These are phyloP conservation scores for Suillus variegatus DNA, from an alignment of 768 basidiomycete species.

Conservation along the genomic window DNA sequence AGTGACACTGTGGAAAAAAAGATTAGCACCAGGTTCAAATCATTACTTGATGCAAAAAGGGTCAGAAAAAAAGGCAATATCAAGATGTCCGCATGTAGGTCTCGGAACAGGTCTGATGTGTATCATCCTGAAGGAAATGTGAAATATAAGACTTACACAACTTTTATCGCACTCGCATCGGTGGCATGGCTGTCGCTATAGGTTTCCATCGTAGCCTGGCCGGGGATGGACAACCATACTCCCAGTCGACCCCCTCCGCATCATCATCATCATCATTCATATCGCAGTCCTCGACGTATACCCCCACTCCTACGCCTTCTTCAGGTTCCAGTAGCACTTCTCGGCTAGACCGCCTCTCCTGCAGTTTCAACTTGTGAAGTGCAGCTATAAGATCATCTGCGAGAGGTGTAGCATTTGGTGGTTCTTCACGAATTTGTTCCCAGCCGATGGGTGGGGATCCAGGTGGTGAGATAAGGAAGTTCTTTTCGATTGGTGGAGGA, in stretches of 20 bases:
- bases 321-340: conserved; percentile 69
- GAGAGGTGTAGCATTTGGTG: conserved; percentile 80
- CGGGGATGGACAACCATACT: conserved; percentile 52
- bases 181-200: conserved; percentile 58
- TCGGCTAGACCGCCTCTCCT: conserved; percentile 38
- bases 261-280: conserved; percentile 30
- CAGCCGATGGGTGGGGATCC: conserved; percentile 97
- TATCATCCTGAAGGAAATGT: conserved; percentile 54
- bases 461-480: conserved; percentile 97
- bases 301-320: conserved; percentile 71
- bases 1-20: conserved; percentile 9
- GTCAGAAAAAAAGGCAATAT: conserved; percentile 63
- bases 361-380: conserved; percentile 65
- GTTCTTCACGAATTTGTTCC: conserved; percentile 90
- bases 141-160: conserved; percentile 27
- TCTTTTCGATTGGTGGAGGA: conserved; percentile 83
- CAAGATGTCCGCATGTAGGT: conserved; percentile 52
- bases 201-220: conserved; percentile 52
- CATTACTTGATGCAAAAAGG: conserved; percentile 14
- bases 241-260: conserved; percentile 50
- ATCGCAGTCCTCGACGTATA: conserved; percentile 79
- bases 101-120: conserved; percentile 81
- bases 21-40: conserved; percentile 11
- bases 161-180: conserved; percentile 34
- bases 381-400: conserved; percentile 89